Conservation (phyloP, 2,329 filamentous ascomycete species). For the Magnaporthiopsis rhizophila region DNA sequence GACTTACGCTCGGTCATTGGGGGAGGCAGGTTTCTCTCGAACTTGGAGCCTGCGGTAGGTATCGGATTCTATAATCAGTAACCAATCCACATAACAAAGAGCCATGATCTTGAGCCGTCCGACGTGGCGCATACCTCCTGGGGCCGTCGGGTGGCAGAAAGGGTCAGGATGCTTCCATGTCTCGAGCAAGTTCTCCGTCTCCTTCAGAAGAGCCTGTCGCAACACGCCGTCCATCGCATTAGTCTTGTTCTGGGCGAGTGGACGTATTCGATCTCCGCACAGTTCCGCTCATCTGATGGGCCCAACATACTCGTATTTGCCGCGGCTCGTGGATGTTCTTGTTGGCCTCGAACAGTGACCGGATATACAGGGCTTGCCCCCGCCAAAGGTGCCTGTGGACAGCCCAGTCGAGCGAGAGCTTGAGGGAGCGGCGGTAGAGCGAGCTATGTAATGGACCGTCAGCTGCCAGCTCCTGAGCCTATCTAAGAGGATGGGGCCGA, state of each 20-base stretch:
- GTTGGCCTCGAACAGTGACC: slow-evolving; percentile 91
- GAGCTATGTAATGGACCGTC: slow-evolving; percentile 36
- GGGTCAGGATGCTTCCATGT: slow-evolving; percentile 98
- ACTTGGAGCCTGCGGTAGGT: slow-evolving; percentile 69
- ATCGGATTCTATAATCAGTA: slow-evolving; percentile 12
- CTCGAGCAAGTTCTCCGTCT: slow-evolving; percentile 81
- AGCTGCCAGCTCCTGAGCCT: slow-evolving; percentile 11
- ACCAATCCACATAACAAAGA: not conserved
- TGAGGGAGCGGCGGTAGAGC: slow-evolving; percentile 87
- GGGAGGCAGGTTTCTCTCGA: slow-evolving; percentile 81
- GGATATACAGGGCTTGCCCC: slow-evolving; percentile 91
- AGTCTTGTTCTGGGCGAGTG: not conserved
- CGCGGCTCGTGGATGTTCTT: slow-evolving; percentile 74
- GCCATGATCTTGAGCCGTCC: slow-evolving; percentile 4
- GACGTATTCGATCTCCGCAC: slow-evolving; percentile 10
- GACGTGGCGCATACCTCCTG: slow-evolving; percentile 63
- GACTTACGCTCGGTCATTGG: slow-evolving; percentile 74
- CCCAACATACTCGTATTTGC: slow-evolving; percentile 33
- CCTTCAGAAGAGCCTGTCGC: slow-evolving; percentile 70
- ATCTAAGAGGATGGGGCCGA: not conserved
- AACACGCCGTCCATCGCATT: no score
- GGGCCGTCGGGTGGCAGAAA: slow-evolving; percentile 80
- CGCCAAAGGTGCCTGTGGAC: slow-evolving; percentile 91
- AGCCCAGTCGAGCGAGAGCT: slow-evolving; percentile 91
- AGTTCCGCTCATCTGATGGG: not conserved